Evolutionary conservation across 2,329 filamentous ascomycete species (phyloP), one percentile per base, ranked within the genome.

Genomic region (Stemphylium beticola): DNA sequence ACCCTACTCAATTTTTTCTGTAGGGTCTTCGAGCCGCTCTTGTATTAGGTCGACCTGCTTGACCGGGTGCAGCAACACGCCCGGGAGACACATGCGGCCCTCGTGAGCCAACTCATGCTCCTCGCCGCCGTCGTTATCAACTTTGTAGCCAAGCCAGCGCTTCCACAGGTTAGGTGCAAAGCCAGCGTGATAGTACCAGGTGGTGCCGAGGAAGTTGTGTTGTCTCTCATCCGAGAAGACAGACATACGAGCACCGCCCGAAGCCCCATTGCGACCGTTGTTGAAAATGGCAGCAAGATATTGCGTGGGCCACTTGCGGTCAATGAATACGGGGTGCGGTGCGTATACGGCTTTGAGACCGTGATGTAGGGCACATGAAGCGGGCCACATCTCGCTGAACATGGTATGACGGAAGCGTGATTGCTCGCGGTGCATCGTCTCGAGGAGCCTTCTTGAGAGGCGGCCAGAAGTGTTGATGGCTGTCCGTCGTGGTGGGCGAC

Each of bases 381-480:
- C 83, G 1, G 89, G 89, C 76, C 88, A 92, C 90, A 93, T 93
- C 74, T 93, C 90, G 22, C 84, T 85, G 71, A 90, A 92, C 87
- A 88, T 92, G 73, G 81, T 87, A 73, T 87, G 89, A 59, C 85
- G 86, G 64, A 84, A 80, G 24, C 83, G 81, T 74, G 87, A 86
- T 4, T 87, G 88, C 67, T 92, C 89, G 61, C 89, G 83, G 74
- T 93, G 90, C 88, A 93, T 92, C 4, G 85, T 85, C 40, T 82
- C 76, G 5, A 92, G 77, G 1, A 92, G 79, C 11, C n/a, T 83
- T 18, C 85, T 83, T 24, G 85, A 88, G 29, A 92, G 78, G 9
- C 90, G 86, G 1, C 83, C 85, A 0, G 88, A 87, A 2, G 89
- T 91, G 56, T 91, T 86, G 69, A 92, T 89, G 45, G 88, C 84